Base-by-base conservation (phyloP, 176 grass and related monocot genomes). In the Stipa capillata region DNA sequence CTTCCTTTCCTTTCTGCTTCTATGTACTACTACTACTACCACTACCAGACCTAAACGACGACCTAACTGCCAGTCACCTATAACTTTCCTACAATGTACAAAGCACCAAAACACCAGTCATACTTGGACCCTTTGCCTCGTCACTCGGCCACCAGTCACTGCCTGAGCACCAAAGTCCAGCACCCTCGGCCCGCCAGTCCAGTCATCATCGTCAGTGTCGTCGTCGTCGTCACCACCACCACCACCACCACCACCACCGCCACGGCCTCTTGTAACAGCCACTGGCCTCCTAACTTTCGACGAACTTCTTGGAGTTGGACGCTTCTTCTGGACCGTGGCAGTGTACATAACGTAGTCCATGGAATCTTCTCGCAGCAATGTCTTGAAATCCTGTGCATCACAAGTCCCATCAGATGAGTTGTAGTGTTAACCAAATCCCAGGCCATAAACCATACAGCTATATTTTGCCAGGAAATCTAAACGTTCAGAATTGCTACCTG, bases 341-440 rank as follows among this genome's bases (percentile, higher is more conserved):
- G 78, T 89, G 64, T 84, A 95, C 37, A 78, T 65, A 57, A 72
- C 88, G 31, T 91, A 96, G 70, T 99, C 97, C 73, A 96, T 91
- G n/a, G 92, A 65, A 74, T 99, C 97, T 76, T 99, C 97, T 24
- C 90, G 89, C 34, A 99, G 35, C 54, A 85, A 61, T 24, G 84
- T 89, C 90, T 99, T 99, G 76, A 93, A 99, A 83, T 99, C 92
- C 97, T 99, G 84, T 24, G 41, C 27, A 75, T 57, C 57, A 51
- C 14, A 77, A 53, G 31, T 60, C 35, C 73, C 34, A 36, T 43
- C 50, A 53, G 34, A 73, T 52, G 27, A 49, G 37, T 70, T 70
- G 27, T 29, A 59, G 48, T 33, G 18, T 36, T 18, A 55, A 24
- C 24, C n/a, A n/a, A 17, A 79, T 54, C 29, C 49, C 23, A 40